Evolutionary conservation across 2,329 filamentous ascomycete genomes (phyloP).

Genomic region (Cadophora sp.): DNA sequence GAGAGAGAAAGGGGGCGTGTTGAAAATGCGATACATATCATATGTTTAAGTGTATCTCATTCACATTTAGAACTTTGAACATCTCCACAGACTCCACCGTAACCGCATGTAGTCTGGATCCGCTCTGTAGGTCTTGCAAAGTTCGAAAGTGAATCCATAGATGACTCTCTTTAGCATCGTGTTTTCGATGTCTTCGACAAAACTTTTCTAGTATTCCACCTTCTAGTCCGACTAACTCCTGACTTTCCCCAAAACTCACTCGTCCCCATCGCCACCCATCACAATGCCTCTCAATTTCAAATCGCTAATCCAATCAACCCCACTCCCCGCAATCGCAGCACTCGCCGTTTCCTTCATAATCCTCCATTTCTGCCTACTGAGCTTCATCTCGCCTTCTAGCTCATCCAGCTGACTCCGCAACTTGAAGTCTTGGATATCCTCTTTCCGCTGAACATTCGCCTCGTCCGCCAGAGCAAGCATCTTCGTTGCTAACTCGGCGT

Average conservation of each 20-base stretch:
- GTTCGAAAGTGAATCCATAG: too few species aligned
- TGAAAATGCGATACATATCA: too few species aligned
- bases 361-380: constrained; percentile 71
- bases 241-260: neutral
- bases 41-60: too few species aligned
- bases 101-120: too few species aligned
- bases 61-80: too few species aligned
- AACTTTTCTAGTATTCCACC: neutral
- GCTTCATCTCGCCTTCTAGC: constrained; percentile 65
- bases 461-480: constrained; percentile 69
- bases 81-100: too few species aligned
- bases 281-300: constrained; percentile 72
- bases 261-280: constrained; percentile 64
- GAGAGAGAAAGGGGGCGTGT: too few species aligned
- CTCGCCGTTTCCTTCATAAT: constrained; percentile 81
- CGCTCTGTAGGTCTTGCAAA: neutral
- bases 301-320: constrained; percentile 80
- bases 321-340: constrained; percentile 80
- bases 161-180: neutral
- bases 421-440: constrained; percentile 60
- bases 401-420: constrained; percentile 61
- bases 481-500: constrained; percentile 66
- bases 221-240: neutral
- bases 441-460: constrained; percentile 58
- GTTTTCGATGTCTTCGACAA: neutral